Base-by-base conservation (phyloP, 768 basidiomycete genomes). In the Artomyces pyxidatus region DNA sequence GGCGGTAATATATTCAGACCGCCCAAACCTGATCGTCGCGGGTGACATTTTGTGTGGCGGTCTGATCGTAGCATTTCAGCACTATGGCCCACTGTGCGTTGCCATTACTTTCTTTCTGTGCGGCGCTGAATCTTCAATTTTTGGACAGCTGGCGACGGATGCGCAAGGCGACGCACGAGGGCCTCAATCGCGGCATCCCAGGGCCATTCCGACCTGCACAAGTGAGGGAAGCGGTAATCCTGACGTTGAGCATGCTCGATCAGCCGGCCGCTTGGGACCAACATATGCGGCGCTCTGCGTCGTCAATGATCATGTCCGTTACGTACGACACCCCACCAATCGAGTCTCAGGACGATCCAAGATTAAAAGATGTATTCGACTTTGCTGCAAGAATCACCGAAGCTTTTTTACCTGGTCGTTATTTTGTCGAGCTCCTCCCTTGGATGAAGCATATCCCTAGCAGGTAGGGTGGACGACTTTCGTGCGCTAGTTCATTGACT, bases 371-470 rank as follows among this genome's bases (percentile, higher is more conserved):
- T 11, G 49, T 50, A 22, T 26, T 39, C 12, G 14, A 30, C 3
- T 49, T 49, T 19, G 10, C 43, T 16, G 22, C 16, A 7, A 32
- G 28, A 11, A 1, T 49, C 6, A 38, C 40, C 0, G 21, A 21
- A 2, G 59, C 59, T 8, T 39, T 43, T 19, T 16, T 50, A 1
- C 55, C 55, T 16, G 58, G 59, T 8, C 35, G 48, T 12, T 43
- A 50, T 37, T 40, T 61, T 27, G 59, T 61, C 29, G 59, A 61
- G 10, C 47, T 58, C 16, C 51, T 58, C 26, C 60, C 59, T 5
- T 44, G 42, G 30, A 58, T 59, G 50, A 29, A 44, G n/a, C n/a
- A 52, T 22, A 42, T 57, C 19, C 56, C 58, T 6, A 17, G 27
- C 17, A 37, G 43, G 43, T 22, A 6, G 5, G 14, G n/a, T 12